A percentile compares a stretch with the other conserved stretches of the same genome.
Evolutionary conservation across 2,329 filamentous ascomycete species (phyloP).

Genomic region (Torrubiella hemipterigena): DNA sequence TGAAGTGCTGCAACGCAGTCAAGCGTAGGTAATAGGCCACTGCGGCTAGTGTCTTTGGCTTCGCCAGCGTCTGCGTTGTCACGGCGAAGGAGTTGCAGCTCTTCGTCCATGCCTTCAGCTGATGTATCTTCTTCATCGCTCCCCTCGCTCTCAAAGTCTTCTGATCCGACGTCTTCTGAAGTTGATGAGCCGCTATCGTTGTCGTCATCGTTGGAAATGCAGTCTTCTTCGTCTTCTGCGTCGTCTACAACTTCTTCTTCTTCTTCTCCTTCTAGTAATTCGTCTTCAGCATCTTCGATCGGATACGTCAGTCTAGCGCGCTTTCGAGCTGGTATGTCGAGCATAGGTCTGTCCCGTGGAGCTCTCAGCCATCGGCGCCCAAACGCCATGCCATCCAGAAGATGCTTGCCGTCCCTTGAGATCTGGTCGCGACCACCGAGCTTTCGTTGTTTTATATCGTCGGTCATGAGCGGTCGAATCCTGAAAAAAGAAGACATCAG

Average conservation of each 20-base stretch:
- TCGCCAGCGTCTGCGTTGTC: neutral
- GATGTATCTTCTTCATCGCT: constrained; percentile 5
- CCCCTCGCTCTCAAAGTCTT: neutral
- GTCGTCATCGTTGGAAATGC: constrained; percentile 6
- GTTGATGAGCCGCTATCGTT: constrained; percentile 3
- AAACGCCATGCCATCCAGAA: constrained; percentile 78
- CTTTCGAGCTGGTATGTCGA: constrained; percentile 66
- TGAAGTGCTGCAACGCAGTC: constrained; percentile 19
- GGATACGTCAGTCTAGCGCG: constrained; percentile 39
- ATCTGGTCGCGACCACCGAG: constrained; percentile 76
- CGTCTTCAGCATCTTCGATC: constrained; percentile 22
- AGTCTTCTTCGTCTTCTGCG: constrained; percentile 9
- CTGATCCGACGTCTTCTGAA: constrained; percentile 6
- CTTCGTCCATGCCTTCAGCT: constrained; percentile 17
- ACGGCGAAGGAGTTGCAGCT: constrained; percentile 26
- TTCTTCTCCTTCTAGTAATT: constrained; percentile 24
- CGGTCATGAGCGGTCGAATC: constrained; percentile 64
- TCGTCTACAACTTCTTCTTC: constrained; percentile 17
- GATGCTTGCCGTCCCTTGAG: constrained; percentile 60
- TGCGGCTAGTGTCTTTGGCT: neutral
- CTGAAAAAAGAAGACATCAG: constrained; percentile 30
- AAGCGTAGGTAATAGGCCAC: constrained; percentile 3
- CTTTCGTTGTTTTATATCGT: constrained; percentile 61
- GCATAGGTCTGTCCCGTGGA: constrained; percentile 47
- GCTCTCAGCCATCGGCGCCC: constrained; percentile 57